Percentiles rank a stretch among this genome's conserved stretches.
phyloP scores from a whole-genome alignment of 345 rosid species.

The Isatis tinctoria region DNA sequence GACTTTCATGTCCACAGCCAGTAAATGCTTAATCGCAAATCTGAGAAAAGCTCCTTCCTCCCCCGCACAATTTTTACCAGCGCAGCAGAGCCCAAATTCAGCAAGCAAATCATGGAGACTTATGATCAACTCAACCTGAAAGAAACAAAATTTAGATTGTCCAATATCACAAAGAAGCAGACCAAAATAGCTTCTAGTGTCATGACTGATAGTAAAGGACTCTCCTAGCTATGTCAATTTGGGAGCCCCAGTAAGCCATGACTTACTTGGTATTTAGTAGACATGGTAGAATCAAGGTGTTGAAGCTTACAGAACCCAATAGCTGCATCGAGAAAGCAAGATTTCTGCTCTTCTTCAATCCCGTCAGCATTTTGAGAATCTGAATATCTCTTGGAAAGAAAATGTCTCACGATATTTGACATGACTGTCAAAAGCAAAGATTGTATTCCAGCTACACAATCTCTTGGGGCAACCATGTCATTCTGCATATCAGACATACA shows the following conservation, averaged over 20 bases:
- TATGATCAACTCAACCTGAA: slow-evolving; percentile 81
- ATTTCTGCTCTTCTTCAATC: slow-evolving; percentile 61
- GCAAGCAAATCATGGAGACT: slow-evolving; percentile 90
- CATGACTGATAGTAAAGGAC: neutral
- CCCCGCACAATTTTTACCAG: slow-evolving; percentile 63
- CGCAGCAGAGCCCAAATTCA: slow-evolving; percentile 92
- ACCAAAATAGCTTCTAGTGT: slow-evolving; percentile 10
- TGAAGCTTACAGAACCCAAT: slow-evolving; percentile 93
- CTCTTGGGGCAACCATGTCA: slow-evolving; percentile 33
- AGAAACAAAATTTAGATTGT: slow-evolving; percentile 12
- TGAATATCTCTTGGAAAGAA: slow-evolving; percentile 54
- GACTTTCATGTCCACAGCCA: slow-evolving; percentile 87
- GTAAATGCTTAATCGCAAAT: slow-evolving; percentile 90
- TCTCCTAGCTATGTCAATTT: slow-evolving; percentile 12
- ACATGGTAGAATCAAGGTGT: slow-evolving; percentile 57
- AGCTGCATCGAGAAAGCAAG: slow-evolving; percentile 73
- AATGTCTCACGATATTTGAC: slow-evolving; percentile 62
- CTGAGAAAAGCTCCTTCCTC: slow-evolving; percentile 93
- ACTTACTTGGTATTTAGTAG: slow-evolving; percentile 74
- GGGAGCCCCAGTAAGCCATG: neutral
- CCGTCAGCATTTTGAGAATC: slow-evolving; percentile 40
- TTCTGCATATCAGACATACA: slow-evolving; percentile 50
- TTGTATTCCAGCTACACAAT: slow-evolving; percentile 58
- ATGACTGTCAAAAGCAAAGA: slow-evolving; percentile 73
- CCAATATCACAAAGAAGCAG: slow-evolving; percentile 13